Conservation (phyloP, 345 rosid species). For the Linum tenue region DNA sequence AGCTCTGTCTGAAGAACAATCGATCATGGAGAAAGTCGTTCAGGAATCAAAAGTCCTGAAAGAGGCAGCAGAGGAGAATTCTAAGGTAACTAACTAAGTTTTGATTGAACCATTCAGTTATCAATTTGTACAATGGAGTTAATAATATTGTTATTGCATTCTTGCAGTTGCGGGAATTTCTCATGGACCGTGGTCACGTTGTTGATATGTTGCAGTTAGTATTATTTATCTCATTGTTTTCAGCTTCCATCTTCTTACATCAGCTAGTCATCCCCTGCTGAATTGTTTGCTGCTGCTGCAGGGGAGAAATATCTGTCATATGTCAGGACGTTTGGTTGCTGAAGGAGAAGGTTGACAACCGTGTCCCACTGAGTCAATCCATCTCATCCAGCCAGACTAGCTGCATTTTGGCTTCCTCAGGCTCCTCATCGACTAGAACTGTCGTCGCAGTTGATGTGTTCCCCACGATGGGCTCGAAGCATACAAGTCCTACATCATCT, state of each 20-base stretch:
- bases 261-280: background rate
- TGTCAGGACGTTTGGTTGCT: constrained; percentile 71
- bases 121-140: background rate
- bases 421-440: constrained; percentile 35
- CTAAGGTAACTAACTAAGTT: constrained; percentile 43
- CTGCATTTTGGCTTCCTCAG: constrained; percentile 61
- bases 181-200: constrained; percentile 62
- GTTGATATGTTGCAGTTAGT: constrained; percentile 89
- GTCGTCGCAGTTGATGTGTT: constrained; percentile 17
- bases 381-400: constrained; percentile 72
- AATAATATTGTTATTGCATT: constrained; percentile 9
- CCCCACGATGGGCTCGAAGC: constrained; percentile 11
- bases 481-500: constrained; percentile 29
- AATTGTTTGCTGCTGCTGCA: constrained; percentile 19
- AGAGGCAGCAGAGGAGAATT: constrained; percentile 66
- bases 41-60: constrained; percentile 62
- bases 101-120: background rate
- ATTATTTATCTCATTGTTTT: background rate
- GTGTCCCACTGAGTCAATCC: constrained; percentile 58
- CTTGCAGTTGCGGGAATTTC: constrained; percentile 66
- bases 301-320: constrained; percentile 86
- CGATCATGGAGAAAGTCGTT: constrained; percentile 61
- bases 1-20: constrained; percentile 62
- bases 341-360: constrained; percentile 62
- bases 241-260: background rate